Percentiles rank a stretch among this genome's conserved stretches.
Evolutionary conservation across 1,284 basidiomycete species (phyloP).

Genomic region (Kwoniella shivajii): DNA sequence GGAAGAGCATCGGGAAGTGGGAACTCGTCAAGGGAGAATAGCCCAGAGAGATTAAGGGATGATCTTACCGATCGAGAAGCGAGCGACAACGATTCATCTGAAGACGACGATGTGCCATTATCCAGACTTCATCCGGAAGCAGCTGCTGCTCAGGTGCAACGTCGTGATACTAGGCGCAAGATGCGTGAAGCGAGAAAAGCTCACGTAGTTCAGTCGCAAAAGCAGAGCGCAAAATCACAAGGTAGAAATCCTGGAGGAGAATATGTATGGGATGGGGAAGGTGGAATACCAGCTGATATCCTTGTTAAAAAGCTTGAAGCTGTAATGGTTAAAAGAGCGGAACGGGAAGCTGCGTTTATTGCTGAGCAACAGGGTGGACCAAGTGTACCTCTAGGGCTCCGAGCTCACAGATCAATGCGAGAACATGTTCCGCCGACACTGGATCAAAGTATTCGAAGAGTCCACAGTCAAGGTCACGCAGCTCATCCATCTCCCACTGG

Average conservation of each 20-base stretch:
- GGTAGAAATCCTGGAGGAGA: slow-evolving; percentile 37
- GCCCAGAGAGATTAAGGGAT: slow-evolving; percentile 8
- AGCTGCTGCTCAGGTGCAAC: slow-evolving; percentile 34
- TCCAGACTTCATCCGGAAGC: slow-evolving; percentile 45
- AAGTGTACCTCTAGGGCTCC: not conserved
- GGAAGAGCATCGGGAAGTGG: slow-evolving; percentile 9
- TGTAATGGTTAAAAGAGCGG: slow-evolving; percentile 15
- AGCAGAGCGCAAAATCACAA: slow-evolving; percentile 8
- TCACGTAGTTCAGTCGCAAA: not conserved
- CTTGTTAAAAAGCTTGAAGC: slow-evolving; percentile 34
- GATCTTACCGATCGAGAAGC: slow-evolving; percentile 1
- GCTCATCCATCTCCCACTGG: not conserved
- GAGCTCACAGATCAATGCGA: slow-evolving; percentile 10
- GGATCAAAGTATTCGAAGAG: slow-evolving; percentile 5
- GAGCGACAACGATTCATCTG: slow-evolving; percentile 14
- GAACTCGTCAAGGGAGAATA: slow-evolving; percentile 11
- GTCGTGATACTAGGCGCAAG: slow-evolving; percentile 9
- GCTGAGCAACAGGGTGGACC: not conserved
- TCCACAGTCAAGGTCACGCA: slow-evolving; percentile 11
- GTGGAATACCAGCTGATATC: slow-evolving; percentile 44
- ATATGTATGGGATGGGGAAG: slow-evolving; percentile 48
- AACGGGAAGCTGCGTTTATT: slow-evolving; percentile 1
- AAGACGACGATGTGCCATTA: slow-evolving; percentile 48
- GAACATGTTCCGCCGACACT: not conserved
- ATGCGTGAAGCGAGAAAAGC: slow-evolving; percentile 3